Evolutionary conservation across 352 stramenopile species (phyloP), one percentile per base, ranked within the genome.

Genomic region (Elongisporangium anandrum): DNA sequence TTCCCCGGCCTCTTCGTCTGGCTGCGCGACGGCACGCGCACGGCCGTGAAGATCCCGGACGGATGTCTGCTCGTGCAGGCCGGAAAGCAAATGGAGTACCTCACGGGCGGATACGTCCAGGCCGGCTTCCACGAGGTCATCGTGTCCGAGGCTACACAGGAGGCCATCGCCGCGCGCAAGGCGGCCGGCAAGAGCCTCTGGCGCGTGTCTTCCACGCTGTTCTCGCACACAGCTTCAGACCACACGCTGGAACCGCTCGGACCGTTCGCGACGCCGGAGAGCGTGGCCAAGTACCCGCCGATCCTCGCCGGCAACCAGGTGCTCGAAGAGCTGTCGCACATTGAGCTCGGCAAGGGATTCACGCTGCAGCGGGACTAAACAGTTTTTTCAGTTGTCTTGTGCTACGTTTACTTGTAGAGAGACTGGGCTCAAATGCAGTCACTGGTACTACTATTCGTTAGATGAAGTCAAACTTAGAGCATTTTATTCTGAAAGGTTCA

Each of bases 101-200:
- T 97, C 45, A 98, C 92, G 6, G 92, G 88, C 54, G 92, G 92
- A 51, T 87, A 97, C 73, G 73, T 98, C 20, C 67, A 94, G 64
- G 92, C 92, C 16, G 92, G 92, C 19, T 98, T 97, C 70, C 92
- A 98, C 62, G 92, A 98, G 77, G 91, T 97, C 39, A 77, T 96
- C 21, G 75, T 97, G 26, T 79, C 75, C 9, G 72, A 94, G 12
- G 64, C 75, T n/a, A 97, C 90, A 17, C 56, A 89, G 1, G 63
- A 90, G 20, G 72, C 73, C 7, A 96, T 97, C 29, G 68, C 72
- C n/a, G 56, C 80, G 54, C 74, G 80, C 23, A 96, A 92, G 60
- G 68, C 63, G 3, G 71, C 70, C 17, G 81, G 79, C 52, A 81
- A 93, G 65, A 91, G 80, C 45, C 69, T 97, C 22, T 98, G 92